Conservation (phyloP, 2,329 filamentous ascomycete genomes). For the Beauveria varroae region DNA sequence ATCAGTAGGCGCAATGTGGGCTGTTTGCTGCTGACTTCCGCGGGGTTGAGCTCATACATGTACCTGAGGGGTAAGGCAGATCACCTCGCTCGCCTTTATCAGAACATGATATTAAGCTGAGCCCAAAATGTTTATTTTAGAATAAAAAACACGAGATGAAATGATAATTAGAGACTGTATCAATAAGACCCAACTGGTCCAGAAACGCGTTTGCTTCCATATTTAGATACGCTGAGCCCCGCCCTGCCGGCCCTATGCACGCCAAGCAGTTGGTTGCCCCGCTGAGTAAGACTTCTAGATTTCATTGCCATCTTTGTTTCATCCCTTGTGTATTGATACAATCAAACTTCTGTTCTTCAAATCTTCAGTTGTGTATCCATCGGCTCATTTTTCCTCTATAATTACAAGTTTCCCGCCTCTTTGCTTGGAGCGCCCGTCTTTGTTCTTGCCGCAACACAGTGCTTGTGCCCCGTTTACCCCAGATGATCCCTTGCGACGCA, state of each 20-base stretch:
- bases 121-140: no score
- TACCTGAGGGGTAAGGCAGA: no score
- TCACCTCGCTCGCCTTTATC: no score
- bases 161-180: neutral
- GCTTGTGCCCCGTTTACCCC: neutral
- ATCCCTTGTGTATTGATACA: slow-evolving; percentile 4
- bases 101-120: no score
- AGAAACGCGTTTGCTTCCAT: slow-evolving; percentile 7
- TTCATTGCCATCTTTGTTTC: neutral
- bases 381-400: neutral
- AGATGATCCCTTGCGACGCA: neutral
- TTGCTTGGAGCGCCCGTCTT: neutral
- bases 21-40: no score
- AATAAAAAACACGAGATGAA: no score
- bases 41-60: no score
- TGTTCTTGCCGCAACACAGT: neutral
- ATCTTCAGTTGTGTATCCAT: neutral
- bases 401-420: neutral
- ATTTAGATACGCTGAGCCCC: slow-evolving; percentile 3
- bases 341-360: neutral
- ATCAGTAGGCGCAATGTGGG: no score
- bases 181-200: neutral
- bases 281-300: slow-evolving; percentile 9
- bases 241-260: neutral
- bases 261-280: neutral